Conservation (phyloP, 2,329 filamentous ascomycete genomes). For the Aspergillus quadrilineatus region DNA sequence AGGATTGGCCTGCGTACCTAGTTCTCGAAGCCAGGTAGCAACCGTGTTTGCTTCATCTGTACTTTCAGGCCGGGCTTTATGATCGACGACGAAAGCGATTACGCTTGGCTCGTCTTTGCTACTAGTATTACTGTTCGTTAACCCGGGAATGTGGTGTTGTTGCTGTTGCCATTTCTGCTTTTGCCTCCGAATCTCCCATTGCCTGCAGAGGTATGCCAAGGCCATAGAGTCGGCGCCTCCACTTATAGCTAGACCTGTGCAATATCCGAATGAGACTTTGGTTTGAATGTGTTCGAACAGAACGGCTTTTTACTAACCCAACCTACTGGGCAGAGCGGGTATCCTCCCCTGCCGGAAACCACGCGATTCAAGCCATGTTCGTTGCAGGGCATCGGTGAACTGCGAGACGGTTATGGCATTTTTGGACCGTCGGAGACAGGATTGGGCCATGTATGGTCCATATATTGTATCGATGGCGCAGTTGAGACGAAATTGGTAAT, state of each 20-base stretch:
- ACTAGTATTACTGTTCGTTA: conserved; percentile 5
- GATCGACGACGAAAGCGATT: conserved; percentile 62
- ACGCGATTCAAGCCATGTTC: conserved; percentile 29
- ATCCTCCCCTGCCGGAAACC: conserved; percentile 10
- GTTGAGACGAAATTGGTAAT: neutral
- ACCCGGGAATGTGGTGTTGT: neutral
- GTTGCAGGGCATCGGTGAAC: conserved; percentile 31
- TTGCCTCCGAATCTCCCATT: conserved; percentile 28
- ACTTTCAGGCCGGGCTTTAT: conserved; percentile 57
- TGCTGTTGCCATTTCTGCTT: conserved; percentile 23
- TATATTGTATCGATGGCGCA: neutral
- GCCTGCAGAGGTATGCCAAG: conserved; percentile 70
- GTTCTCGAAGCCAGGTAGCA: conserved; percentile 42
- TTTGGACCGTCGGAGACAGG: conserved; percentile 10
- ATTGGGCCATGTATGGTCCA: conserved; percentile 20
- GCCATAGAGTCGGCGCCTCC: conserved; percentile 99
- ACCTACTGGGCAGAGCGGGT: conserved; percentile 23
- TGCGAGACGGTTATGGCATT: conserved; percentile 27
- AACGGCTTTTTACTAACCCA: conserved; percentile 24
- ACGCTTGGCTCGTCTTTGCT: conserved; percentile 32
- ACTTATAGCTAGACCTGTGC: conserved; percentile 73
- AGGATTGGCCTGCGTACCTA: conserved; percentile 38
- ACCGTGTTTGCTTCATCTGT: conserved; percentile 56
- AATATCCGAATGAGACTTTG: neutral
- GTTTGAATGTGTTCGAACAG: too few species aligned